Evolutionary conservation across 2,329 filamentous ascomycete genomes (phyloP).

Genomic region (Pseudomassariella vexata): DNA sequence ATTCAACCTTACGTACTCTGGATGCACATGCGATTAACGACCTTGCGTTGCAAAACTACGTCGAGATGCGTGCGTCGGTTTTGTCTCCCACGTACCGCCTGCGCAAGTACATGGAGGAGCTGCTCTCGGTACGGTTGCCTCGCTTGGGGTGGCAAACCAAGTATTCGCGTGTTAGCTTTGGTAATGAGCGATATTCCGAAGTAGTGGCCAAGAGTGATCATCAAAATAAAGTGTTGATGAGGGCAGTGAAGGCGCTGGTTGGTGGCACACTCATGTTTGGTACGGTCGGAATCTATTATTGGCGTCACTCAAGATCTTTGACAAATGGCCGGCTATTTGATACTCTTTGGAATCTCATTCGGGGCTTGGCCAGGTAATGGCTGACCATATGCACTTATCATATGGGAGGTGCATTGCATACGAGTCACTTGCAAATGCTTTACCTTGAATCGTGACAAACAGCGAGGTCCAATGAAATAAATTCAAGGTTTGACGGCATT

Average conservation of each 20-base stretch:
- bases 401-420: too few relatives aligned
- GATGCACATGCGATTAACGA: constrained; percentile 91
- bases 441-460: too few relatives aligned
- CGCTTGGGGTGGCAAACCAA: constrained; percentile 83
- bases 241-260: constrained; percentile 31
- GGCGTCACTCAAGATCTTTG: not conserved
- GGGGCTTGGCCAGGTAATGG: too few relatives aligned
- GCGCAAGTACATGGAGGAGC: constrained; percentile 83
- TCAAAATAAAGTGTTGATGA: constrained; percentile 59
- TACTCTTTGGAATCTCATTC: too few relatives aligned
- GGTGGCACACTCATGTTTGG: constrained; percentile 8
- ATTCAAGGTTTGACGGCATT: too few relatives aligned
- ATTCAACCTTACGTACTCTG: constrained; percentile 65
- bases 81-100: constrained; percentile 70
- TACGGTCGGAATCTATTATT: constrained; percentile 4
- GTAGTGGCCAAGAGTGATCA: constrained; percentile 64
- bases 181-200: constrained; percentile 84
- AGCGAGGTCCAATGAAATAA: too few relatives aligned
- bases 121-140: constrained; percentile 69
- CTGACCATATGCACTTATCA: too few relatives aligned
- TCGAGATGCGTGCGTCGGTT: constrained; percentile 88
- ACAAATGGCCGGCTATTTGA: too few relatives aligned
- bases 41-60: constrained; percentile 83
- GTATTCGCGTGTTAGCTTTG: constrained; percentile 88
- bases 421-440: too few relatives aligned